Percentiles rank a stretch among this genome's conserved stretches.
phyloP scores from a whole-genome alignment of 2,329 filamentous ascomycete genomes.

The Trichoderma lentiforme region DNA sequence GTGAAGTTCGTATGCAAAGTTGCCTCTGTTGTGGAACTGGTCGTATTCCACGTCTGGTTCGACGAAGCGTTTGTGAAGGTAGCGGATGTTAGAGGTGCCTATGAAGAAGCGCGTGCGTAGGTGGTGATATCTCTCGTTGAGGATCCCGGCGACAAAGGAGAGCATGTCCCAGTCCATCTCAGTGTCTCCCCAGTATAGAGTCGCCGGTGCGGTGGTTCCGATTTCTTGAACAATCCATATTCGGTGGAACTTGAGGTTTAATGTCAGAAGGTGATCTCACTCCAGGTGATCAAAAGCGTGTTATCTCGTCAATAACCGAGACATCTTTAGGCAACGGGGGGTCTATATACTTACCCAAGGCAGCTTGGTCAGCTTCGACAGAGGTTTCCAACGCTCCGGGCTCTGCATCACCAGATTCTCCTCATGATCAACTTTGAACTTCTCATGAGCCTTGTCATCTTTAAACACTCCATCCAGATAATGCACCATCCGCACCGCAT shows the following conservation, averaged over 20 bases:
- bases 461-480: slow-evolving; percentile 29
- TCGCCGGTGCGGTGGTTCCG: slow-evolving; percentile 32
- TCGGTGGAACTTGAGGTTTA: slow-evolving; percentile 30
- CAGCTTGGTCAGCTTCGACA: slow-evolving; percentile 31
- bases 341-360: slow-evolving; percentile 30
- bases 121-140: slow-evolving; percentile 34
- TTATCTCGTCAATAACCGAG: neutral
- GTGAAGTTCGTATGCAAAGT: slow-evolving; percentile 37
- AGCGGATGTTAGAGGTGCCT: slow-evolving; percentile 33
- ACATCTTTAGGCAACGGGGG: neutral
- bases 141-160: slow-evolving; percentile 30
- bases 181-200: slow-evolving; percentile 34
- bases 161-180: slow-evolving; percentile 34
- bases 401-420: slow-evolving; percentile 30
- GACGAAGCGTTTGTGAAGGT: slow-evolving; percentile 33
- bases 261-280: neutral
- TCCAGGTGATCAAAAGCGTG: neutral
- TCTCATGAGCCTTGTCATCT: slow-evolving; percentile 29
- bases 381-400: slow-evolving; percentile 30
- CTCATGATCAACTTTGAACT: slow-evolving; percentile 30
- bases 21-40: slow-evolving; percentile 31
- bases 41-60: slow-evolving; percentile 30
- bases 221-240: slow-evolving; percentile 40
- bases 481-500: slow-evolving; percentile 29
- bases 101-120: slow-evolving; percentile 30